Base-by-base conservation (phyloP, 192 early-diverging fungal genomes). In the Gigaspora rosea region DNA sequence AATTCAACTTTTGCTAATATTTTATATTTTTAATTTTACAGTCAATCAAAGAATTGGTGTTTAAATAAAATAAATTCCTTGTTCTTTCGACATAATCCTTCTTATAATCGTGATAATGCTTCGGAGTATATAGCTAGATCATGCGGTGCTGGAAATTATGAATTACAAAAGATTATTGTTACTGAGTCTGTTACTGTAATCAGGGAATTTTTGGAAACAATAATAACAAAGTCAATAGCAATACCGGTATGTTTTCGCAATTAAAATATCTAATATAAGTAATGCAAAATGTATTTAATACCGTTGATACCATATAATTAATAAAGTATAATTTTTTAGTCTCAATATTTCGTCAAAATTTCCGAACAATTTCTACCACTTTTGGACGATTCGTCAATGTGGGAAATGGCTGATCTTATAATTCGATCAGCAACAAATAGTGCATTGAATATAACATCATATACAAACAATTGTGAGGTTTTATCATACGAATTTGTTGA, bases 401-500 rank as follows among this genome's bases (percentile, higher is more conserved):
- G 49, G 35, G 20, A 32, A 57, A 16, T 75, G 13, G 48, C 63
- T 8, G 73, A 65, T 64, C 73, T 27, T 3, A 33, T 75, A 49
- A 65, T 75, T 32, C 61, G 59, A 9, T 32, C 61, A n/a, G 73
- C 59, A 13, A 64, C 73, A 16, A 33, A 65, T 33, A 20, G 46
- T 6, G n/a, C 48, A 20, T 64, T 58, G 15, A 7, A 54, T 73
- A 16, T 41, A 46, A 47, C 64, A 47, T 11, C 41, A 15, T 47
- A 66, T 46, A n/a, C 64, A 32, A 22, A 71, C 20, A n/a, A 54
- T 13, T 27, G 33, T 16, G 49, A 51, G 6, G 32, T 18, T 2
- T 58, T 75, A 49, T 75, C 73, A 36, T 27, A 20, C 2, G 18
- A 11, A 15, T 75, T 75, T 75, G 62, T 75, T 20, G 73, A 75